A percentile compares a stretch with the other conserved stretches of the same genome.
phyloP scores from a whole-genome alignment of 805 yeast genomes.

The Yarrowia yakushimensis region DNA sequence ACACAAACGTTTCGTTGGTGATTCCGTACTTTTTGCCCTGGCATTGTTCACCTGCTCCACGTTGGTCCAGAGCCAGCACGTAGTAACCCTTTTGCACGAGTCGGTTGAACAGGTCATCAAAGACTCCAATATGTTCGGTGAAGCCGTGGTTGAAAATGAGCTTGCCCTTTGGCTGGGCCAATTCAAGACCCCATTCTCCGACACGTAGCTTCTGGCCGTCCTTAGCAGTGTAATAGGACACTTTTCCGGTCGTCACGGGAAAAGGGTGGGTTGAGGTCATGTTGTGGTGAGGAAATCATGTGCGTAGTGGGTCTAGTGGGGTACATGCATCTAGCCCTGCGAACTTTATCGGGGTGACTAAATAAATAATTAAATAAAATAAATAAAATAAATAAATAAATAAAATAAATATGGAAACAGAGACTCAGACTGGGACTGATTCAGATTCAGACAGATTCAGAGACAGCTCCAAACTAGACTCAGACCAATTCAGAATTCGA shows the following conservation, averaged over 20 bases:
- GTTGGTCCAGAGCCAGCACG: slow-evolving; percentile 40
- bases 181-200: slow-evolving; percentile 13
- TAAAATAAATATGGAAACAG: no score
- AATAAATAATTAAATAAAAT: no score
- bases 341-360: no score
- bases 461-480: no score
- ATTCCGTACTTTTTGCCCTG: slow-evolving; percentile 35
- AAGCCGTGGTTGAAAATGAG: slow-evolving; percentile 41
- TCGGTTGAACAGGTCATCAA: slow-evolving; percentile 35
- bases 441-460: no score
- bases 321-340: no score
- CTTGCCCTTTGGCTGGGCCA: slow-evolving; percentile 32
- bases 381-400: no score
- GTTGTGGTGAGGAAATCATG: neutral
- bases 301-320: no score
- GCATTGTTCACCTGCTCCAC: slow-evolving; percentile 42
- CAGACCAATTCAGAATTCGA: no score
- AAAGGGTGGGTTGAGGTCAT: slow-evolving; percentile 9
- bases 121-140: slow-evolving; percentile 37
- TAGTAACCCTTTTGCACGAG: slow-evolving; percentile 38
- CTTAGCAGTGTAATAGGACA: slow-evolving; percentile 15
- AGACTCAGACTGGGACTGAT: no score
- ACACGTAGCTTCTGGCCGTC: slow-evolving; percentile 24
- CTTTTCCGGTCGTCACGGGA: neutral
- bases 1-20: slow-evolving; percentile 37